These are phyloP conservation scores for Ligustrum vulgare DNA, from an alignment of 257 asterid genomes.

Conservation along the genomic window DNA sequence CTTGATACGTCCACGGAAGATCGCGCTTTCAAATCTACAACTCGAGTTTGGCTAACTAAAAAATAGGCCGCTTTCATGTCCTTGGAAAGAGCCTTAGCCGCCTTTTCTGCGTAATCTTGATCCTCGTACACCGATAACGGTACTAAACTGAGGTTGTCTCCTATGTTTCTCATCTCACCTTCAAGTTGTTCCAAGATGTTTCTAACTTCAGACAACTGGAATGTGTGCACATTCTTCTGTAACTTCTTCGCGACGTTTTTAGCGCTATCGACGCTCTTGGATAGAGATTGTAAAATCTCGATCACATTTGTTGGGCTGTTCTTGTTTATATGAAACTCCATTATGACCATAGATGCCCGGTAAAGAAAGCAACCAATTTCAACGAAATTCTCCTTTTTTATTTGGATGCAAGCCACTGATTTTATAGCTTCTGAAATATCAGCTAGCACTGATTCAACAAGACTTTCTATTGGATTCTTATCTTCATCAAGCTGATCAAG, in stretches of 20 bases:
- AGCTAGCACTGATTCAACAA: conserved; percentile 43
- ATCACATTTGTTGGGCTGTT: conserved; percentile 41
- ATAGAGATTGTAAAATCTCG: conserved; percentile 49
- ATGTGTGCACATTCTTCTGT: conserved; percentile 24
- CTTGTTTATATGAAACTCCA: conserved; percentile 51
- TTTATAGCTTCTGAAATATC: conserved; percentile 47
- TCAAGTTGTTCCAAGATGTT: conserved; percentile 47
- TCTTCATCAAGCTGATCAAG: conserved; percentile 42
- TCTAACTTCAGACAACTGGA: conserved; percentile 31
- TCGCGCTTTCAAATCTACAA: conserved; percentile 24
- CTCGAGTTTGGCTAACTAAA: conserved; percentile 20
- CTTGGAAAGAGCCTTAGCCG: conserved; percentile 57
- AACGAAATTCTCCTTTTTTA: conserved; percentile 48
- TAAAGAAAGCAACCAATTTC: conserved; percentile 66
- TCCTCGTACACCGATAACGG: conserved; percentile 43
- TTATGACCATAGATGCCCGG: conserved; percentile 52
- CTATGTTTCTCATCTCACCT: conserved; percentile 46
- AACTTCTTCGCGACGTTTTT: conserved; percentile 36
- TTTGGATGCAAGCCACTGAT: conserved; percentile 39
- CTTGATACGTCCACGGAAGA: conserved; percentile 16
- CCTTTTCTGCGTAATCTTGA: conserved; percentile 46
- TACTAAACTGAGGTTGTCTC: conserved; percentile 51
- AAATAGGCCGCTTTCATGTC: conserved; percentile 55
- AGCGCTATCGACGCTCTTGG: conserved; percentile 42
- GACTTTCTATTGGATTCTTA: conserved; percentile 27